Conservation (phyloP, 176 grass and related monocot genomes). For the Oryza meyeriana region DNA sequence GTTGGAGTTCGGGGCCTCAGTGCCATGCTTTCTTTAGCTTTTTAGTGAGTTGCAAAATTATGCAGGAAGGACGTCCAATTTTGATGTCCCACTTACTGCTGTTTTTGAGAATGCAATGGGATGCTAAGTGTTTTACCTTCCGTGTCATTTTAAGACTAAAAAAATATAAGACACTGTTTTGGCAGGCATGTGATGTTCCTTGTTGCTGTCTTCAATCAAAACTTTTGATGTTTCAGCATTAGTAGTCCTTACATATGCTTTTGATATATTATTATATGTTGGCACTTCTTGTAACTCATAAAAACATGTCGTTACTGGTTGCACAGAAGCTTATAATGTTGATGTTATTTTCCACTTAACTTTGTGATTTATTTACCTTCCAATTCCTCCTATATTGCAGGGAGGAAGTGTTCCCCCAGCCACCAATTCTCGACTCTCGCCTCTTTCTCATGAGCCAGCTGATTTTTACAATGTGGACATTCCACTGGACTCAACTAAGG, state of each 20-base stretch:
- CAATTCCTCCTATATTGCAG: slow-evolving; percentile 26
- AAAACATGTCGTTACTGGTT: neutral
- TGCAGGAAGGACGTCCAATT: neutral
- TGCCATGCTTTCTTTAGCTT: neutral
- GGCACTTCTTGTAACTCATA: neutral
- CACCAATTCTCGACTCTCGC: slow-evolving; percentile 83
- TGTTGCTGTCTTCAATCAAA: neutral
- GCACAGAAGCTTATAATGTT: neutral
- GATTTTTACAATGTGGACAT: slow-evolving; percentile 96
- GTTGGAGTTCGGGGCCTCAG: neutral
- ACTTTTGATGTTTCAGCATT: neutral
- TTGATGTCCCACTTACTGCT: neutral
- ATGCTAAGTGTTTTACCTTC: neutral
- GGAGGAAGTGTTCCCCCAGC: slow-evolving; percentile 72
- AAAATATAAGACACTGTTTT: neutral
- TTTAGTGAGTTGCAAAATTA: neutral
- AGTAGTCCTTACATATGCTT: neutral
- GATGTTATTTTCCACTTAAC: neutral
- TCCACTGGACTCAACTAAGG: slow-evolving; percentile 83
- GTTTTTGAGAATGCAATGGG: neutral
- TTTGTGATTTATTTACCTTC: slow-evolving; percentile 2
- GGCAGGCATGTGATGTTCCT: neutral
- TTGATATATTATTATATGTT: slow-evolving; percentile 14
- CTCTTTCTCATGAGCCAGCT: slow-evolving; percentile 83
- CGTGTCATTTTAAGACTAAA: neutral